Conservation (phyloP, 2,329 filamentous ascomycete genomes). For the Leptographium flavum region DNA sequence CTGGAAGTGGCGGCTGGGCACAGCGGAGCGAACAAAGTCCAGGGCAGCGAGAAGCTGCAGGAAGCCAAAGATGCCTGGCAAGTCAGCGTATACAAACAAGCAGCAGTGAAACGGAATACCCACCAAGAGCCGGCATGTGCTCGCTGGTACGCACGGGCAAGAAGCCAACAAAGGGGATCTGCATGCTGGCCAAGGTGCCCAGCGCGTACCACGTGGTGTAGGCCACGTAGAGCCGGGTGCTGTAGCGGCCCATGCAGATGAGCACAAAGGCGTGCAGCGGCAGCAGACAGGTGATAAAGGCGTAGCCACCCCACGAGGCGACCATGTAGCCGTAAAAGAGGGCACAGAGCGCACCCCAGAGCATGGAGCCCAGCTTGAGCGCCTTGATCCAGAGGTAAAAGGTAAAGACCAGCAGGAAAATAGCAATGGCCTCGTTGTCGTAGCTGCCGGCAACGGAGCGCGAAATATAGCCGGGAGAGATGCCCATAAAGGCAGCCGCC, state of each 20-base stretch:
- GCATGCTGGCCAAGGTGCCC: constrained; percentile 94
- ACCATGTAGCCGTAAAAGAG: constrained; percentile 99
- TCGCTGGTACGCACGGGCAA: constrained; percentile 92
- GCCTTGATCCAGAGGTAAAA: constrained; percentile 99
- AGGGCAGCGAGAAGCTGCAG: constrained; percentile 87
- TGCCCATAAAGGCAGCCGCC: constrained; percentile 92
- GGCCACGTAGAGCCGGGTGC: constrained; percentile 82
- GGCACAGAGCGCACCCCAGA: constrained; percentile 89
- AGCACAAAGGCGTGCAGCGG: constrained; percentile 89
- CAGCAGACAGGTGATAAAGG: constrained; percentile 96
- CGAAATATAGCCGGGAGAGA: constrained; percentile 93
- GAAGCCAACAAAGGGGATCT: constrained; percentile 98
- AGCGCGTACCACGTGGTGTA: constrained; percentile 98
- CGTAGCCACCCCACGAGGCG: constrained; percentile 97
- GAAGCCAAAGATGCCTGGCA: constrained; percentile 78
- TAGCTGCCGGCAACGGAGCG: constrained; percentile 96
- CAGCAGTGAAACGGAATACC: constrained; percentile 15
- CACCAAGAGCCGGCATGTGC: constrained; percentile 93
- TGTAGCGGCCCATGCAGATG: constrained; percentile 94
- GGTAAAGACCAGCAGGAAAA: constrained; percentile 95
- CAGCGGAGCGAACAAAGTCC: constrained; percentile 75
- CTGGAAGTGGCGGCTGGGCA: constrained; percentile 88
- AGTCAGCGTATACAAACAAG: not conserved
- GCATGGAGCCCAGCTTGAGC: constrained; percentile 86
- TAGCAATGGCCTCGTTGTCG: constrained; percentile 95